Percentiles rank a stretch among this genome's conserved stretches.
These are phyloP conservation scores for Paecilomyces niveus DNA, from an alignment of 2,329 filamentous ascomycete species.

Conservation along the genomic window DNA sequence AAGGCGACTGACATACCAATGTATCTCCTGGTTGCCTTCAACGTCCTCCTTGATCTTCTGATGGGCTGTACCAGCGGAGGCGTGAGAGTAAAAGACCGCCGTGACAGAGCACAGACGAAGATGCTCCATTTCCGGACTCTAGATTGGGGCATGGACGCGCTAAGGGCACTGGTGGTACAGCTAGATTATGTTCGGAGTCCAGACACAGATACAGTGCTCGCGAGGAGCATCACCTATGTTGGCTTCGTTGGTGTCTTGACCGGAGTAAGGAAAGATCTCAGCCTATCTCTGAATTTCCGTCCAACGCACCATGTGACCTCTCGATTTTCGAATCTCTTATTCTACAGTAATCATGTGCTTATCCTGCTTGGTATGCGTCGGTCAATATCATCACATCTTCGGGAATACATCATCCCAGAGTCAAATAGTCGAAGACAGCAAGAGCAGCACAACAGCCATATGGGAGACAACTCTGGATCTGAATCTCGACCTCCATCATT, in stretches of 20 bases:
- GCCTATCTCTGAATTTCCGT: constrained; percentile 47
- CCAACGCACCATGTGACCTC: constrained; percentile 40
- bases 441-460: neutral
- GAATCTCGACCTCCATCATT: constrained; percentile 5
- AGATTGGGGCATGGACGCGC: constrained; percentile 49
- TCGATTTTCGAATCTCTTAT: constrained; percentile 28
- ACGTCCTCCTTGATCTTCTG: constrained; percentile 56
- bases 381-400: constrained; percentile 47
- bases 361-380: constrained; percentile 49
- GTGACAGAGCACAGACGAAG: constrained; percentile 8
- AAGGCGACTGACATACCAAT: constrained; percentile 45
- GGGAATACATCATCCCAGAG: constrained; percentile 34
- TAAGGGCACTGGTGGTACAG: constrained; percentile 46
- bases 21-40: constrained; percentile 56
- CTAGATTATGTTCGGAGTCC: constrained; percentile 41
- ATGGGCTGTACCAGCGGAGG: constrained; percentile 60
- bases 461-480: neutral
- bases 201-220: constrained; percentile 30
- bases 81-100: constrained; percentile 14
- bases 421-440: constrained; percentile 9
- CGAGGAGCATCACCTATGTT: constrained; percentile 42
- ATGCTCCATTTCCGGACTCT: constrained; percentile 39
- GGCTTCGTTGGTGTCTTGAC: constrained; percentile 47
- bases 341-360: constrained; percentile 44
- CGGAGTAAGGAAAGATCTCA: constrained; percentile 40